phyloP scores from a whole-genome alignment of 2,329 filamentous ascomycete genomes.

The Coniochaeta ligniaria region DNA sequence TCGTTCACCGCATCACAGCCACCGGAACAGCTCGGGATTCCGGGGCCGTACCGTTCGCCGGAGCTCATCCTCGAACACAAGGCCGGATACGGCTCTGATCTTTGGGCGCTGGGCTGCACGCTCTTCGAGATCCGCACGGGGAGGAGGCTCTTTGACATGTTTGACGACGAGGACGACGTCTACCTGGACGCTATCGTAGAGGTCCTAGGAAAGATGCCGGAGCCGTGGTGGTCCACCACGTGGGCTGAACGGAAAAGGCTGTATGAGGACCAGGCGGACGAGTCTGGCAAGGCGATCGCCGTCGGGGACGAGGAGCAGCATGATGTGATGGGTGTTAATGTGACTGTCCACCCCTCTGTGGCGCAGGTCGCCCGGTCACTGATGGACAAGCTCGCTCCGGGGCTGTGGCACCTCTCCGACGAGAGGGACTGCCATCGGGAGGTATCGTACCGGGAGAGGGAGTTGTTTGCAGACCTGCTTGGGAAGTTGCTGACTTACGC shows the following conservation, averaged over 20 bases:
- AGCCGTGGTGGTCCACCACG: conserved; percentile 3
- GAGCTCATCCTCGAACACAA: conserved; percentile 5
- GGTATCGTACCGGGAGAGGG: not conserved
- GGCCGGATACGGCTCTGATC: conserved; percentile 5
- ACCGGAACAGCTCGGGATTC: conserved; percentile 5
- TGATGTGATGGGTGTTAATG: not conserved
- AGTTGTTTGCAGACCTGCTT: not conserved
- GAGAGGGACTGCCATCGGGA: not conserved
- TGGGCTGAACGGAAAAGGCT: conserved; percentile 2
- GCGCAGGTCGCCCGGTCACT: not conserved
- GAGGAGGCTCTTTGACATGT: conserved; percentile 7
- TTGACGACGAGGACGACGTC: conserved; percentile 4
- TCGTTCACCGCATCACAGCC: conserved; percentile 2
- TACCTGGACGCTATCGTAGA: conserved; percentile 2
- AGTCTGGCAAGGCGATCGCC: not conserved
- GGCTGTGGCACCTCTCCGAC: not conserved
- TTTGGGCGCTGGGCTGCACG: conserved; percentile 9
- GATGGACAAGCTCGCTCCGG: not conserved
- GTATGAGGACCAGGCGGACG: not conserved
- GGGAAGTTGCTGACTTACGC: not conserved
- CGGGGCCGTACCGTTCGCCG: conserved; percentile 4
- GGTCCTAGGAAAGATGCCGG: conserved; percentile 3
- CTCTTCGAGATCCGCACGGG: conserved; percentile 8
- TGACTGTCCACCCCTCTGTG: not conserved
- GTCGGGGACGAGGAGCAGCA: not conserved